Conservation (phyloP, 2,329 filamentous ascomycete genomes). For the Colletotrichum sp. region DNA sequence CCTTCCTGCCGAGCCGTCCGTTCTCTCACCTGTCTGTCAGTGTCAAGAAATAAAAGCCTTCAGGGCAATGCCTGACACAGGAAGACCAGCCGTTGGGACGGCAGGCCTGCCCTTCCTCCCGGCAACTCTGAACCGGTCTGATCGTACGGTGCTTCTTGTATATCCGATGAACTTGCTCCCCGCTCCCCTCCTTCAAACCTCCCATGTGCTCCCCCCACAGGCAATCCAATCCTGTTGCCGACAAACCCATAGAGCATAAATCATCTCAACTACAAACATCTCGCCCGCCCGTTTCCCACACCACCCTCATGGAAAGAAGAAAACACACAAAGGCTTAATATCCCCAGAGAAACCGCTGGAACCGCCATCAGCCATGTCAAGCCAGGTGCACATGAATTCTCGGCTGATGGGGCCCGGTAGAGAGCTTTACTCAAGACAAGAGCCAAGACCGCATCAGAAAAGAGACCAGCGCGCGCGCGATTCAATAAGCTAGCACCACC, state of each 20-base stretch:
- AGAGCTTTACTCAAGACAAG: background rate
- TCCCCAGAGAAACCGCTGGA: background rate
- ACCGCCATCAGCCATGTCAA: background rate
- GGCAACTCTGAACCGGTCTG: conserved; percentile 3
- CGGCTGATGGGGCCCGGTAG: background rate
- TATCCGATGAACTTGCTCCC: conserved; percentile 9
- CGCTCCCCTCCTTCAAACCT: background rate
- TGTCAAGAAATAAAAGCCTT: background rate
- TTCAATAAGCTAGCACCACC: background rate
- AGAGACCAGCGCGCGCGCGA: background rate
- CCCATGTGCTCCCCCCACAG: background rate
- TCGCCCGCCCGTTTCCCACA: background rate
- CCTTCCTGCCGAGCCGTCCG: background rate
- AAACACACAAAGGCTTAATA: background rate
- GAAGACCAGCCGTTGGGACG: background rate
- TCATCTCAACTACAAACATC: conserved; percentile 1
- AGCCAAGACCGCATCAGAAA: background rate
- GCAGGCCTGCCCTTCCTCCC: conserved; percentile 1
- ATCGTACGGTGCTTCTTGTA: background rate
- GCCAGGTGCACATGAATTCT: background rate
- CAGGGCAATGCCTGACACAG: background rate
- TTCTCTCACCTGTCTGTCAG: background rate
- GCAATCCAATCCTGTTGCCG: background rate
- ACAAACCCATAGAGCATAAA: background rate
- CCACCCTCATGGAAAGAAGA: background rate